Evolutionary conservation across 495 filamentous ascomycete genomes (phyloP).

Genomic region (Aspergillus egyptiacus): DNA sequence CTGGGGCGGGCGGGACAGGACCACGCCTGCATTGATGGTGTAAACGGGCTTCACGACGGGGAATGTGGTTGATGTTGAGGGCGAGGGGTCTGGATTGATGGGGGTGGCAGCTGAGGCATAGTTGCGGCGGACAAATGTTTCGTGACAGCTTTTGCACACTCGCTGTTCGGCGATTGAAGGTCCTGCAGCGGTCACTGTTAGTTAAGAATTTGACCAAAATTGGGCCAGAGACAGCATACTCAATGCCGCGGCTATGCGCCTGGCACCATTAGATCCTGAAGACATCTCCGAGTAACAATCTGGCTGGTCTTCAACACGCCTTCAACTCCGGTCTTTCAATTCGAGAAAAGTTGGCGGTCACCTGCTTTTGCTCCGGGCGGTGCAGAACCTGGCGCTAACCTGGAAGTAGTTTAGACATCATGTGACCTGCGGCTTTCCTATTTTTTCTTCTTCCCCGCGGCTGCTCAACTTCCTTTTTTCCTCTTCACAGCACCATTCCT

Average conservation of each 20-base stretch:
- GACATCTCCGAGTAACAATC: constrained; percentile 31
- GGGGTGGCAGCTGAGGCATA: constrained; percentile 39
- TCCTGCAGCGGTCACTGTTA: constrained; percentile 23
- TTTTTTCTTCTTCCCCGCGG: constrained; percentile 2
- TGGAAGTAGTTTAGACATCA: constrained; percentile 27
- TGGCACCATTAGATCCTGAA: constrained; percentile 40
- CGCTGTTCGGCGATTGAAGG: constrained; percentile 38
- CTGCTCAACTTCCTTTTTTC: constrained; percentile 26
- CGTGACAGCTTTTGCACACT: constrained; percentile 49
- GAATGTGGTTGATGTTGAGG: constrained; percentile 26
- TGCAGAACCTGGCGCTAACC: constrained; percentile 14
- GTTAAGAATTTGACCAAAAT: background rate
- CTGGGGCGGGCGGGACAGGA: constrained; percentile 82
- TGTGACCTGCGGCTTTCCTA: constrained; percentile 17
- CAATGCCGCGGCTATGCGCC: constrained; percentile 39
- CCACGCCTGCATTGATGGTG: constrained; percentile 68
- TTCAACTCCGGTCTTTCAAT: constrained; percentile 15
- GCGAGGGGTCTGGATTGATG: constrained; percentile 29
- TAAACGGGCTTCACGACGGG: constrained; percentile 45
- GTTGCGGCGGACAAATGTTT: constrained; percentile 40
- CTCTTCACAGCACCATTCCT: constrained; percentile 49
- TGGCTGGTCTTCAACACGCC: constrained; percentile 13
- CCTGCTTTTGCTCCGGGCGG: constrained; percentile 13
- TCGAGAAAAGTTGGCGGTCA: constrained; percentile 44
- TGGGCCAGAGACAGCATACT: constrained; percentile 25